Base-by-base conservation (phyloP, 2,329 filamentous ascomycete genomes). In the Apiospora malaysiana region DNA sequence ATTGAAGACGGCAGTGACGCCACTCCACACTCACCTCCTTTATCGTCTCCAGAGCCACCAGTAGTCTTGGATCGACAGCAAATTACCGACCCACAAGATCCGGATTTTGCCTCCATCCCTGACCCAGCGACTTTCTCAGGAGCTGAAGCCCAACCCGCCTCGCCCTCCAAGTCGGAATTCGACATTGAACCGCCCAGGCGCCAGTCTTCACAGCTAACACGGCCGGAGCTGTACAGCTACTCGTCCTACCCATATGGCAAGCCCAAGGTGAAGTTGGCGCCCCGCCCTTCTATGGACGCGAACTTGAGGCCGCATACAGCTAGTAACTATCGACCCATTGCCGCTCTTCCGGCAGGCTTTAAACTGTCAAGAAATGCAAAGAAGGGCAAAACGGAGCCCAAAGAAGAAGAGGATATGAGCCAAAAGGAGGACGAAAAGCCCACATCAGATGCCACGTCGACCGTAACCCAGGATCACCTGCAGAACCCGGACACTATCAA, bases 201-300 rank as follows among this genome's bases (percentile, higher is more conserved):
- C 70, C 75, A 85, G 74, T 88, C 87, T 5, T 86, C 85, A 1
- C 87, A 89, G 75, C 86, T 87, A 16, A 80, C 83, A 32, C 84
- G 86, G 63, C 81, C 84, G 7, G 88, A 91, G 14, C 76, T 86
- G 45, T 86, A 86, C 77, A 83, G 81, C 74, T 85, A 85, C 71
- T 80, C 83, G 32, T 83, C 85, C 16, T 88, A 88, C 73, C 79
- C 81, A 51, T 86, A 85, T 74, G 83, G 84, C 76, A 94, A 93
- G 77, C 92, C 92, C 59, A 98, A 97, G 80, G 91, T 97, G 70
- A 98, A 97, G 82, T 88, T 97, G 59, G 96, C 91, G 1, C 95
- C 96, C 12, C 89, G 95, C 65, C 94, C 94, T 37, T 95, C 94
- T 2, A 79, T 91, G 56, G 91, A 94, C 73, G 84, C 87, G 51